Evolutionary conservation across 208 protist genomes (phyloP).

Genomic region (Phytomonas sp.): DNA sequence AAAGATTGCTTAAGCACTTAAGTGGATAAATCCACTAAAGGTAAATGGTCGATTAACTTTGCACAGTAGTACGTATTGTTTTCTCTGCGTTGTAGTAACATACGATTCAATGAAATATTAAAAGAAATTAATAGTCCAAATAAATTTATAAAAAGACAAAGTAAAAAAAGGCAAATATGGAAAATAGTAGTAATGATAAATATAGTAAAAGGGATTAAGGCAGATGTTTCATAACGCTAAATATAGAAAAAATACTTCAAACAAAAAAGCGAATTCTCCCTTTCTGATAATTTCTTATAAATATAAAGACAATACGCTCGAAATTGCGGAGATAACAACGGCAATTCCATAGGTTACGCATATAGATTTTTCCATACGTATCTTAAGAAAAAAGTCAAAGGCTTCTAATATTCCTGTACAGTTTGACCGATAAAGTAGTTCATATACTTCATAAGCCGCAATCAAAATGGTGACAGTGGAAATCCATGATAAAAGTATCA

Average conservation of each 20-base stretch:
- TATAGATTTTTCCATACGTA: neutral
- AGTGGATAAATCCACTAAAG: constrained; percentile 8
- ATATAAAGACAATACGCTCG: neutral
- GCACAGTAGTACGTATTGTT: neutral
- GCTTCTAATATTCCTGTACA: neutral
- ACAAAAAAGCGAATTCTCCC: neutral
- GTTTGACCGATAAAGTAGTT: neutral
- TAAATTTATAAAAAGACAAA: neutral
- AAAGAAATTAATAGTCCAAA: neutral
- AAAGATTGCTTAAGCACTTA: neutral
- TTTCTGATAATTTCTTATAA: neutral
- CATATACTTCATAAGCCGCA: neutral
- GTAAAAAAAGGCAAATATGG: neutral
- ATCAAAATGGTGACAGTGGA: neutral
- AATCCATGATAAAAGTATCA: constrained; percentile 4
- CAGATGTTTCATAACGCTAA: neutral
- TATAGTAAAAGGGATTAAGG: neutral
- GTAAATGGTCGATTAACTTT: neutral
- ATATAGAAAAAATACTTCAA: neutral
- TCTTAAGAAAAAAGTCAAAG: neutral
- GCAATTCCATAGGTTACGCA: neutral
- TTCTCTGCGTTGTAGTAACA: neutral
- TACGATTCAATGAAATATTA: neutral
- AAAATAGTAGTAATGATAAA: neutral
- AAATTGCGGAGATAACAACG: neutral